Conservation (phyloP, 352 stramenopile genomes). For the Pythium dissimile region DNA sequence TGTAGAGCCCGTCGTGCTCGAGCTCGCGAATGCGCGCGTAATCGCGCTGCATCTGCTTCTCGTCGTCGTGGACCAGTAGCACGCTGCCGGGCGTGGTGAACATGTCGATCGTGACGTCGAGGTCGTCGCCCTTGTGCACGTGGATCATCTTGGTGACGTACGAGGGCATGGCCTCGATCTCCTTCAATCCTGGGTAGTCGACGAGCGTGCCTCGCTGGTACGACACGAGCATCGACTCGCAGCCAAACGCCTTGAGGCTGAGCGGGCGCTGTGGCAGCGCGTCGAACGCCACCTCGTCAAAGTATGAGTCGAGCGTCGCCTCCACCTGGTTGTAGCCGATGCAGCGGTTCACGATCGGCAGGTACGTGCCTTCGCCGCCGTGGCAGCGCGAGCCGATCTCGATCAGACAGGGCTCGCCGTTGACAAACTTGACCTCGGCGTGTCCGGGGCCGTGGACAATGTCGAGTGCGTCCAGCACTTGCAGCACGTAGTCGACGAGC, state of each 20-base stretch:
- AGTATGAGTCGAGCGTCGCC: conserved; percentile 84
- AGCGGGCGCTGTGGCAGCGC: conserved; percentile 37
- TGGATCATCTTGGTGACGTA: conserved; percentile 82
- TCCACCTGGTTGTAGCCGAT: conserved; percentile 94
- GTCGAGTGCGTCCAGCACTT: conserved; percentile 78
- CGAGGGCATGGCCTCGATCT: conserved; percentile 85
- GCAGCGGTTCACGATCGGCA: conserved; percentile 85
- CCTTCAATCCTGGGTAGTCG: conserved; percentile 75
- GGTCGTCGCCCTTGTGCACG: conserved; percentile 50
- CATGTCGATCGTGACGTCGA: conserved; percentile 86
- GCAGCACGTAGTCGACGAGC: conserved; percentile 59
- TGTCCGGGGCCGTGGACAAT: conserved; percentile 82
- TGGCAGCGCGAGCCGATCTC: conserved; percentile 95
- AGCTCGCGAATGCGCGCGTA: conserved; percentile 85
- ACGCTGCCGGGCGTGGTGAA: conserved; percentile 86
- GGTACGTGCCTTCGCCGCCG: conserved; percentile 92
- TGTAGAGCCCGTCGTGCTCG: conserved; percentile 68
- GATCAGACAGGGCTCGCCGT: conserved; percentile 88
- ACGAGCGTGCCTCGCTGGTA: conserved; percentile 84
- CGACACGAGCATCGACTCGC: conserved; percentile 91
- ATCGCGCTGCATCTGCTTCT: conserved; percentile 71
- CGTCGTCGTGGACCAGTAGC: conserved; percentile 78
- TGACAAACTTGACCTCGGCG: conserved; percentile 86
- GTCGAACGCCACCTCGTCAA: conserved; percentile 66
- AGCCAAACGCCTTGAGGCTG: conserved; percentile 74